Evolutionary conservation across 2,329 filamentous ascomycete genomes (phyloP).

Genomic region (Pseudogymnoascus pannorum): DNA sequence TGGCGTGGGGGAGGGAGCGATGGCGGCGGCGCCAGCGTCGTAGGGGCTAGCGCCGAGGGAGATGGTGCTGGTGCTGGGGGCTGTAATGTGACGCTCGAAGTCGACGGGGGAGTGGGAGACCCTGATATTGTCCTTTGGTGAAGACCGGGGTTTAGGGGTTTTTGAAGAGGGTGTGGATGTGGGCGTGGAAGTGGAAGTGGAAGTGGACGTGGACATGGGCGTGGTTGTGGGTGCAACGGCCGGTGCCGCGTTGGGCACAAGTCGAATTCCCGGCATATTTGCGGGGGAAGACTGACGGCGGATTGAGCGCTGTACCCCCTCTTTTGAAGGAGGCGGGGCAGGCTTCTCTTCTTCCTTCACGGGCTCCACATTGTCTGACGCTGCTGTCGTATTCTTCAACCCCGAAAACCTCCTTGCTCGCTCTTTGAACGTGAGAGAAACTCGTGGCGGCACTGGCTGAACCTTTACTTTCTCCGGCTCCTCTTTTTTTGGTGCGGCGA

Average conservation of each 20-base stretch:
- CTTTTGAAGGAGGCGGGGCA: neutral
- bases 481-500: neutral
- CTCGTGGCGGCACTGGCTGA: neutral
- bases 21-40: slow-evolving; percentile 15
- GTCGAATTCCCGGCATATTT: neutral
- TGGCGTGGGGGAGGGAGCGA: neutral
- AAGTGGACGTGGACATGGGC: neutral
- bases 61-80: slow-evolving; percentile 17
- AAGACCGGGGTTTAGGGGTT: too few species aligned
- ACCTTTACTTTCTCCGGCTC: neutral
- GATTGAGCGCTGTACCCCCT: neutral
- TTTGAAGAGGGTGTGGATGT: neutral
- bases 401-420: neutral
- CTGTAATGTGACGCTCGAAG: slow-evolving; percentile 22
- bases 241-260: neutral
- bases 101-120: slow-evolving; percentile 17
- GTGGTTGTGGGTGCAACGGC: neutral
- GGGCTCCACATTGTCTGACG: neutral
- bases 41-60: slow-evolving; percentile 23
- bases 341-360: neutral
- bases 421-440: neutral
- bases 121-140: neutral
- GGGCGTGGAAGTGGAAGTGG: too few species aligned
- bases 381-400: neutral
- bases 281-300: neutral